Base-by-base conservation (phyloP, 345 rosid genomes). In the Rhizophora apiculata region DNA sequence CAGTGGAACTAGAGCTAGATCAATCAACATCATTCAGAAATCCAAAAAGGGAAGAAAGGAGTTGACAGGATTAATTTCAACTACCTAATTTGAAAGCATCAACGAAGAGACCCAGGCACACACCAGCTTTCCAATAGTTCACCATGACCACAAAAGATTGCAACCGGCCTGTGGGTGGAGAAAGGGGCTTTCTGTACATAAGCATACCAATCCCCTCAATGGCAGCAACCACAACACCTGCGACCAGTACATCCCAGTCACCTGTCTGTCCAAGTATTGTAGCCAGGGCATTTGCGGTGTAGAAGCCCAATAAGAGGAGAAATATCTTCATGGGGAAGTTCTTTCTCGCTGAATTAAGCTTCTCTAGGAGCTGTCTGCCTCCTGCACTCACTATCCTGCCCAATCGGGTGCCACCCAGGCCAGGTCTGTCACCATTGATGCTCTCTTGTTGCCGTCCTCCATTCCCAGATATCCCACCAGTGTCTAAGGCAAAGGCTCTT, bases 201-300 rank as follows among this genome's bases (percentile, higher is more conserved):
- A 94, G 92, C 95, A 89, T 85, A 68, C 98, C 98, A 10, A 94
- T 91, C 31, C 97, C 98, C 70, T 94, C 97, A 8, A 95, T 87
- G 27, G 99, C 96, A 39, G 99, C 96, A 49, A 91, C 99, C 27
- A 92, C 96, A 18, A 95, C 81, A 21, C 97, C 99, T 0, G 99
- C 97, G 30, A 95, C 99, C 61, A 95, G 77, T 27, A 92, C 97
- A 53, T 95, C 97, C 99, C 97, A 95, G 27, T 95, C 97, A 71
- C 97, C 97, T 4, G 99, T 95, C 78, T 95, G 99, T 27, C 97
- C 97, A 58, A 95, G 99, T 78, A 95, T 95, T 0, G 97, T 95
- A 13, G 99, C 97, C 36, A 95, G 75, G 20, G 99, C 99, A 83
- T 95, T 95, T 43, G 99, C 99, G 0, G 97, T 92, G 72, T 92